Evolutionary conservation across 352 stramenopile genomes (phyloP).

Genomic region (Phytophthora quininea): DNA sequence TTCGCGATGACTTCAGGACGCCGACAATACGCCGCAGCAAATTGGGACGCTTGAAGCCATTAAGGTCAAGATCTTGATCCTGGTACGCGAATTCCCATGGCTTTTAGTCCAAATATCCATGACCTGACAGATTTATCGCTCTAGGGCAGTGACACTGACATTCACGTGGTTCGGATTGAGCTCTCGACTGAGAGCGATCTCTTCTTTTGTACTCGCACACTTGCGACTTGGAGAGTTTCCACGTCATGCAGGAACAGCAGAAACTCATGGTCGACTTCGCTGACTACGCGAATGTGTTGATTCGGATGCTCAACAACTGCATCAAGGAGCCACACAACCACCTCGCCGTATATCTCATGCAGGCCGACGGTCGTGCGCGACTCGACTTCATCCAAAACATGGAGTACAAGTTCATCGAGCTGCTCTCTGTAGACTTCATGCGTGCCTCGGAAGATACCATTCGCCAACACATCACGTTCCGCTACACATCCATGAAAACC

Average conservation of each 20-base stretch:
- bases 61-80: conserved; percentile 94
- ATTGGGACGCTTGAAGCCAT: conserved; percentile 94
- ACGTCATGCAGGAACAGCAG: conserved; percentile 93
- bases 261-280: conserved; percentile 96
- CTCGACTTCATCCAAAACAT: conserved; percentile 97
- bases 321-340: conserved; percentile 96
- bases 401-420: conserved; percentile 97
- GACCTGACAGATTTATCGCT: conserved; percentile 4
- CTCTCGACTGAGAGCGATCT: conserved; percentile 93
- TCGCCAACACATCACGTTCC: conserved; percentile 93
- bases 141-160: conserved; percentile 84
- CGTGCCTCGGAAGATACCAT: conserved; percentile 90
- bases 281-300: conserved; percentile 94
- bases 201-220: conserved; percentile 95
- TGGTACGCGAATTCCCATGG: conserved; percentile 43
- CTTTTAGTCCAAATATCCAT: neutral
- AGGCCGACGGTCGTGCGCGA: conserved; percentile 88
- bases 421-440: conserved; percentile 92
- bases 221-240: conserved; percentile 88
- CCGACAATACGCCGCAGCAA: conserved; percentile 87
- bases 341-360: conserved; percentile 93
- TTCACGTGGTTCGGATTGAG: conserved; percentile 89
- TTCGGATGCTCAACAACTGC: conserved; percentile 95
- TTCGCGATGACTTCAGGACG: conserved; percentile 43
- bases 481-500: conserved; percentile 95